Evolutionary conservation across 441 rosid species (phyloP).

Genomic region (Cnidoscolus chayamansa): DNA sequence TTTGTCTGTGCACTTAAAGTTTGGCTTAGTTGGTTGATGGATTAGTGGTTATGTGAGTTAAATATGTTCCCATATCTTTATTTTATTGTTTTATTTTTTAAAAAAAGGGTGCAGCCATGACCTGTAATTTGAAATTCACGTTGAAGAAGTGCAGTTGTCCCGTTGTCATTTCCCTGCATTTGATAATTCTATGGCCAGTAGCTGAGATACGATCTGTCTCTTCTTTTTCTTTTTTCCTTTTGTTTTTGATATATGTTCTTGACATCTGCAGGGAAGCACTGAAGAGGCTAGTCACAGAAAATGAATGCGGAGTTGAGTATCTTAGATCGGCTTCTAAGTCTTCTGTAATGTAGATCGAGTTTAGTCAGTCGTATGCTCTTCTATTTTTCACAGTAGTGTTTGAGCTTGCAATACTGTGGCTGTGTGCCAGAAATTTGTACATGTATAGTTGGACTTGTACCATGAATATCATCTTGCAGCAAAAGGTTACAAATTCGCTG

Average conservation of each 20-base stretch:
- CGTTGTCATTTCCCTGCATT: not conserved
- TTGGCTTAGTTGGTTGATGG: not conserved
- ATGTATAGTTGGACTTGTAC: conserved; percentile 49
- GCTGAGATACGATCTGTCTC: not conserved
- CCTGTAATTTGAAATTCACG: not conserved
- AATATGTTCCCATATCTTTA: not conserved
- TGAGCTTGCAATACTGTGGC: conserved; percentile 32
- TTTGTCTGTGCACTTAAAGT: not conserved
- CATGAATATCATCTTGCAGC: conserved; percentile 34
- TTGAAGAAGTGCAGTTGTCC: not conserved
- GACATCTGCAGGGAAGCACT: conserved; percentile 55
- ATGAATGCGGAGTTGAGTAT: conserved; percentile 55
- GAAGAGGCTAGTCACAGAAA: conserved; percentile 77
- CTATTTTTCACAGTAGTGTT: conserved; percentile 26
- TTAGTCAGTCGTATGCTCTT: conserved; percentile 29
- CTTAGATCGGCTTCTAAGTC: conserved; percentile 36
- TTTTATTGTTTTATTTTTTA: not conserved
- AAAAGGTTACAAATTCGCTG: conserved; percentile 26
- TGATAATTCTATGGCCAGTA: not conserved
- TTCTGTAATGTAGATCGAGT: conserved; percentile 38
- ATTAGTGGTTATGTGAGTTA: not conserved
- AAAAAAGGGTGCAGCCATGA: not conserved
- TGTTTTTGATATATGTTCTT: not conserved
- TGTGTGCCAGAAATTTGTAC: conserved; percentile 37
- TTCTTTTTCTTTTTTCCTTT: too few relatives aligned